Percentiles rank a stretch among this genome's conserved stretches.
Evolutionary conservation across 768 basidiomycete genomes (phyloP).

Genomic region (Sutorius australiensis): DNA sequence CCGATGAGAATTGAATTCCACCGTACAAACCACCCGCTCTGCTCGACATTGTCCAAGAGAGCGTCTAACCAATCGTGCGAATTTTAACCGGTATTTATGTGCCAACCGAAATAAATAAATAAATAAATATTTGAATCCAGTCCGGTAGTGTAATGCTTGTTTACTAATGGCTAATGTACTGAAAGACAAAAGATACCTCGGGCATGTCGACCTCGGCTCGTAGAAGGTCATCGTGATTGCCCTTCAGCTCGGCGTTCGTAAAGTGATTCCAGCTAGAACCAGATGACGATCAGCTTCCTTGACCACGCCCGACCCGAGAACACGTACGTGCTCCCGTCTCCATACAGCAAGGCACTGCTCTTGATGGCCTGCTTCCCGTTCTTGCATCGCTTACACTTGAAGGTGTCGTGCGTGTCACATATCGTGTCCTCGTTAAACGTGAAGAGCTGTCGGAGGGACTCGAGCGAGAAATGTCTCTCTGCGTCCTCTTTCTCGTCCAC

Average conservation of each 20-base stretch:
- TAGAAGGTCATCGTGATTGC: constrained; percentile 93
- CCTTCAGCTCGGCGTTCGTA: constrained; percentile 80
- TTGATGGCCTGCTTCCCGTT: constrained; percentile 82
- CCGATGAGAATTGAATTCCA: constrained; percentile 79
- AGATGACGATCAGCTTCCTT: background rate
- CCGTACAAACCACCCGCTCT: constrained; percentile 84
- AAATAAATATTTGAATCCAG: background rate
- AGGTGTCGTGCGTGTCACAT: constrained; percentile 96
- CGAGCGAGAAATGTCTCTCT: constrained; percentile 91
- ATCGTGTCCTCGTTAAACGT: constrained; percentile 80
- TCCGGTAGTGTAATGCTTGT: constrained; percentile 1
- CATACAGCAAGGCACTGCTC: constrained; percentile 83
- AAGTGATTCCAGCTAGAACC: constrained; percentile 91
- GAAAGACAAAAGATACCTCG: constrained; percentile 93
- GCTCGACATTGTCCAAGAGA: constrained; percentile 58
- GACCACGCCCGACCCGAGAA: background rate
- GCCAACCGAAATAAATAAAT: background rate
- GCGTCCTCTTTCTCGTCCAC: constrained; percentile 96
- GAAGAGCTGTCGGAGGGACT: constrained; percentile 87
- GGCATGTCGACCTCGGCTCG: constrained; percentile 81
- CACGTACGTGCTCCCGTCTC: constrained; percentile 95
- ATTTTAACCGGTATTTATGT: background rate
- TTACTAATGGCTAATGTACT: constrained; percentile 89
- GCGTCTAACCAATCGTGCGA: constrained; percentile 20
- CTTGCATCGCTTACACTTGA: constrained; percentile 92